These are phyloP conservation scores for Spatholobus suberectus DNA, from an alignment of 306 rosid genomes.

Conservation along the genomic window DNA sequence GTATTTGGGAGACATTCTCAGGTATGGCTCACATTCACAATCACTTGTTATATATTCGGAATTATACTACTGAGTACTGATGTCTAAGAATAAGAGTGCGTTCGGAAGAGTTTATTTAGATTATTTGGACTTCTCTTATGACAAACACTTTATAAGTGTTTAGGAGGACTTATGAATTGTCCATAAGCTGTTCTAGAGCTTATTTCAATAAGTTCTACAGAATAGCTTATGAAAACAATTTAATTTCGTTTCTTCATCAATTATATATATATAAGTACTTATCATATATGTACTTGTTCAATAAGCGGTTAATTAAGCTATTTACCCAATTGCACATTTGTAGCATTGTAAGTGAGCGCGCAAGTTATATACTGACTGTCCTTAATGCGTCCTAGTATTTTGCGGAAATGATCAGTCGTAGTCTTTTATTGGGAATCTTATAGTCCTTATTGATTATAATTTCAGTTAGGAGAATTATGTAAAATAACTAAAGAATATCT, in stretches of 20 bases:
- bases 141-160: too few species aligned
- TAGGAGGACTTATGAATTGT: neutral
- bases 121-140: neutral
- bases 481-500: neutral
- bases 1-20: neutral
- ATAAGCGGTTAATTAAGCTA: too few species aligned
- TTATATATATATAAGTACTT: neutral
- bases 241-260: neutral
- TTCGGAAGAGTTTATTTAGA: neutral
- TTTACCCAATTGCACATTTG: neutral
- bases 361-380: neutral
- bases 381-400: neutral
- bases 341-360: neutral
- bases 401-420: neutral
- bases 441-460: neutral
- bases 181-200: neutral
- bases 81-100: neutral
- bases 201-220: neutral
- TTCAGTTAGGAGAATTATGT: neutral
- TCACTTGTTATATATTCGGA: neutral
- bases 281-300: too few species aligned
- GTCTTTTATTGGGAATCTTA: neutral
- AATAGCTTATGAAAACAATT: neutral
- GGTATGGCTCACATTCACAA: constrained; percentile 11
- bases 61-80: neutral